A percentile compares a stretch with the other conserved stretches of the same genome.
phyloP scores from a whole-genome alignment of 805 yeast genomes.

The Yarrowia keelungensis region DNA sequence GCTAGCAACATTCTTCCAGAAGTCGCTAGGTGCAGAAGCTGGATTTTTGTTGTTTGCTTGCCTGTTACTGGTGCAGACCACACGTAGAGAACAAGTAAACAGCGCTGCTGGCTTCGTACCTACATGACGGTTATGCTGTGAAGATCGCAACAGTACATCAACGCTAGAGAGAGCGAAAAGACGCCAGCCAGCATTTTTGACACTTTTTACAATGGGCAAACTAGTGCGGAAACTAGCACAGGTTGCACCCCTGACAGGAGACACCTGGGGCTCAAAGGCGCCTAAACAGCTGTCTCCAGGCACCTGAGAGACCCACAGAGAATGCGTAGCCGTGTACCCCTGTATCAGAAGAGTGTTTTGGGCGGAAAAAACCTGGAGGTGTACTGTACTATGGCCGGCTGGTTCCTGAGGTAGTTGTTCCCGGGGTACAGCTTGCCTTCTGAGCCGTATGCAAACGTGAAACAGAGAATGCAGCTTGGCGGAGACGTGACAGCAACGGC shows the following conservation, averaged over 20 bases:
- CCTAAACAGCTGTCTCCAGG: background rate
- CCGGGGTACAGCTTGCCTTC: constrained; percentile 34
- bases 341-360: constrained; percentile 17
- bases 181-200: no score
- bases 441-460: constrained; percentile 38
- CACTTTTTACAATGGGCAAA: background rate
- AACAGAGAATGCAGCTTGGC: constrained; percentile 34
- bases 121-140: constrained; percentile 32
- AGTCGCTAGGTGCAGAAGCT: constrained; percentile 12
- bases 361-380: background rate
- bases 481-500: constrained; percentile 34
- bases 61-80: constrained; percentile 16
- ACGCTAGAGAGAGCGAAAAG: no score
- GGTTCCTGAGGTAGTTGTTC: constrained; percentile 13
- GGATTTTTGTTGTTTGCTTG: constrained; percentile 12
- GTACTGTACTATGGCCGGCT: constrained; percentile 1
- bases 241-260: constrained; percentile 10
- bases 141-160: constrained; percentile 5
- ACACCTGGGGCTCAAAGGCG: background rate
- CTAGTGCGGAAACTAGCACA: constrained; percentile 3
- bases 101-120: constrained; percentile 23
- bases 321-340: constrained; percentile 18
- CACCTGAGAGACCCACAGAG: constrained; percentile 3
- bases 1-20: constrained; percentile 21
- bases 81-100: constrained; percentile 15